phyloP scores from a whole-genome alignment of 306 rosid genomes.

The Hippophae rhamnoides region DNA sequence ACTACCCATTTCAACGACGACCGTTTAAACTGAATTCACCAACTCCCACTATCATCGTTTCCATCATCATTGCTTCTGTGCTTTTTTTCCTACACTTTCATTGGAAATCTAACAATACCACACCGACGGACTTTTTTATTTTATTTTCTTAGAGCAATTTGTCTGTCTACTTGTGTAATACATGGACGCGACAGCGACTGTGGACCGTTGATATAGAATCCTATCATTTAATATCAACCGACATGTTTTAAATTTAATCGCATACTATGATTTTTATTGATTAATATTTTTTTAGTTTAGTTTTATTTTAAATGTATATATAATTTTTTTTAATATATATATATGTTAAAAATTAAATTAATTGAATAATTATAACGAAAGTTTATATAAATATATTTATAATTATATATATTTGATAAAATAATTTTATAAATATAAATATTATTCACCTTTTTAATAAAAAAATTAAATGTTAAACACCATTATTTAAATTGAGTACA shows the following conservation, averaged over 20 bases:
- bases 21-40: constrained; percentile 17
- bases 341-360: too few species aligned
- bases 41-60: constrained; percentile 21
- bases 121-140: constrained; percentile 28
- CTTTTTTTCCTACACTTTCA: constrained; percentile 37
- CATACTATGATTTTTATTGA: too few species aligned
- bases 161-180: constrained; percentile 11
- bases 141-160: constrained; percentile 6
- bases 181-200: neutral
- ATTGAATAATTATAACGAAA: too few species aligned
- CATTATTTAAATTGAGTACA: too few species aligned
- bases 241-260: neutral
- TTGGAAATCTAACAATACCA: constrained; percentile 38
- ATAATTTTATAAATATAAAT: too few species aligned
- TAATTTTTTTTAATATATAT: too few species aligned
- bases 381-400: too few species aligned
- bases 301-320: too few species aligned
- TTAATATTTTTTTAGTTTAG: too few species aligned
- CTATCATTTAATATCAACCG: neutral
- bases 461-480: too few species aligned
- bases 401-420: too few species aligned
- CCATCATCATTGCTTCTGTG: constrained; percentile 20
- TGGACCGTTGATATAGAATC: constrained; percentile 19
- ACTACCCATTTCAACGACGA: constrained; percentile 47
- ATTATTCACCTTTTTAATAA: too few species aligned